Evolutionary conservation across 805 yeast species (phyloP).

Genomic region (Yarrowia sp.): DNA sequence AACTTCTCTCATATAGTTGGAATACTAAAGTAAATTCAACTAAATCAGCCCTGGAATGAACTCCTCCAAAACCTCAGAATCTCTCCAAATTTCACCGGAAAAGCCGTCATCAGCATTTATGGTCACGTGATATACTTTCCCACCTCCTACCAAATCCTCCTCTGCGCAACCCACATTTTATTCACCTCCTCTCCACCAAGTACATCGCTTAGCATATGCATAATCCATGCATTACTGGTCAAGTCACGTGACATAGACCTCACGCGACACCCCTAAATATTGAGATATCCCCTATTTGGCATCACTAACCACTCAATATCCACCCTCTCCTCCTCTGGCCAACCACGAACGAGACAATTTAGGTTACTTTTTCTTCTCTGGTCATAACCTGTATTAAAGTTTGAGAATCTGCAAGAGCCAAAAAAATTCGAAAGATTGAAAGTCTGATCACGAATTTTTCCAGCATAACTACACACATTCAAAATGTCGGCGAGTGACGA

Average conservation of each 20-base stretch:
- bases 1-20: too few relatives aligned
- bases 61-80: too few relatives aligned
- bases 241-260: not conserved
- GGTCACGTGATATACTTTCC: too few relatives aligned
- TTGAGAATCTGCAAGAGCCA: slow-evolving; percentile 18
- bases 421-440: slow-evolving; percentile 10
- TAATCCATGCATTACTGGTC: not conserved
- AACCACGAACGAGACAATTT: not conserved
- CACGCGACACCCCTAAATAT: too few relatives aligned
- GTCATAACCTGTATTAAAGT: not conserved
- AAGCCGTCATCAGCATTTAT: too few relatives aligned
- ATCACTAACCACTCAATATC: too few relatives aligned
- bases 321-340: not conserved
- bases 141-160: too few relatives aligned
- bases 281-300: too few relatives aligned
- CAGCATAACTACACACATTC: slow-evolving; percentile 18
- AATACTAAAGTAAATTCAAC: too few relatives aligned
- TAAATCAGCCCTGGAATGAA: too few relatives aligned
- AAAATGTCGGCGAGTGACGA: slow-evolving; percentile 23
- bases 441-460: slow-evolving; percentile 11
- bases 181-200: not conserved
- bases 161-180: too few relatives aligned
- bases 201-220: not conserved
- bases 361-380: not conserved
- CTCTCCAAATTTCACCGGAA: too few relatives aligned